These are phyloP conservation scores for Aspergillus melleus DNA, from an alignment of 2,329 filamentous ascomycete genomes.

Conservation along the genomic window DNA sequence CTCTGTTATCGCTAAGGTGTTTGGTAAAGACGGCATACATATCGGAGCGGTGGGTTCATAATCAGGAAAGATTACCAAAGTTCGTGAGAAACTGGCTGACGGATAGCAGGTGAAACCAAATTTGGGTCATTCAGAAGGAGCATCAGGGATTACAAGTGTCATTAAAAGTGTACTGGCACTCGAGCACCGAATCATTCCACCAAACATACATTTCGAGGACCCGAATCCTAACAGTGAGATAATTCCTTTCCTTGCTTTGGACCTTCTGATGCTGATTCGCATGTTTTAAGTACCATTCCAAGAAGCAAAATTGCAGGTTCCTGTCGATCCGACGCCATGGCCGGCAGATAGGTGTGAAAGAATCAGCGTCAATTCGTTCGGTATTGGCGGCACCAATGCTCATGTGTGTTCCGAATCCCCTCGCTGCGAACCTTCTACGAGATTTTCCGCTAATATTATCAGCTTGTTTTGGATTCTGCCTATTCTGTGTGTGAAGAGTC, in stretches of 20 bases:
- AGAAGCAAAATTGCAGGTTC: slow-evolving; percentile 4
- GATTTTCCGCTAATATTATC: no score
- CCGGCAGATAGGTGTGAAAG: slow-evolving; percentile 16
- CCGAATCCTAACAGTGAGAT: slow-evolving; percentile 23
- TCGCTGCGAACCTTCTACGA: neutral
- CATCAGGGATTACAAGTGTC: slow-evolving; percentile 19
- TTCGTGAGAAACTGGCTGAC: neutral
- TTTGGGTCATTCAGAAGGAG: slow-evolving; percentile 22
- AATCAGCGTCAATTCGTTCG: slow-evolving; percentile 29
- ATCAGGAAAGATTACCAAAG: neutral
- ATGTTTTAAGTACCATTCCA: slow-evolving; percentile 14
- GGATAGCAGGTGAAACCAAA: slow-evolving; percentile 20
- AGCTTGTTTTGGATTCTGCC: neutral
- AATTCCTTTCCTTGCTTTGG: neutral
- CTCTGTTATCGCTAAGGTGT: slow-evolving; percentile 9
- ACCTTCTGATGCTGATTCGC: neutral
- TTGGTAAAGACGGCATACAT: slow-evolving; percentile 10
- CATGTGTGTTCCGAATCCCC: slow-evolving; percentile 2
- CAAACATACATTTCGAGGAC: slow-evolving; percentile 21
- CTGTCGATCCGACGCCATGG: slow-evolving; percentile 16
- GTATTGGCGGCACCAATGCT: slow-evolving; percentile 18
- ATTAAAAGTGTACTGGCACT: slow-evolving; percentile 21
- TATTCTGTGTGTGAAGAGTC: neutral
- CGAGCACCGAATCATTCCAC: slow-evolving; percentile 20
- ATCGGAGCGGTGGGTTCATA: slow-evolving; percentile 18